phyloP scores from a whole-genome alignment of 169 alveolate species.

The Plasmodium falciparum region DNA sequence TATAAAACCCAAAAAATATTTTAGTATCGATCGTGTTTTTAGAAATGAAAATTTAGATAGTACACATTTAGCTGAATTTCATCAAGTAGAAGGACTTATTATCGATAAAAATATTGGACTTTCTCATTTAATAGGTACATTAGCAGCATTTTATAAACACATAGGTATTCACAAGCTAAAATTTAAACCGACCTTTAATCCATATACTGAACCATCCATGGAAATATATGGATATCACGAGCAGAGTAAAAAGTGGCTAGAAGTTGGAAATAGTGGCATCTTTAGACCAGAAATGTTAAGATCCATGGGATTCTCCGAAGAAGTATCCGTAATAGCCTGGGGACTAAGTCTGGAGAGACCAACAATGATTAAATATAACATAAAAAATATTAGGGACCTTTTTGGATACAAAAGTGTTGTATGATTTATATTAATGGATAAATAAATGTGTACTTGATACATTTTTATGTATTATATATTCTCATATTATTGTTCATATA shows the following conservation, averaged over 20 bases:
- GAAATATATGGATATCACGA: conserved; percentile 99
- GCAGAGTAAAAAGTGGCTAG: conserved; percentile 95
- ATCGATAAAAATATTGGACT: conserved; percentile 94
- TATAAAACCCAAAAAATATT: conserved; percentile 94
- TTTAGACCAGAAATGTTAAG: conserved; percentile 99
- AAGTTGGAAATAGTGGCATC: conserved; percentile 99
- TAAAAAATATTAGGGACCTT: conserved; percentile 97
- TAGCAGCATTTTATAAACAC: conserved; percentile 93
- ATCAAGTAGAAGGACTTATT: conserved; percentile 97
- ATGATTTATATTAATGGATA: not conserved
- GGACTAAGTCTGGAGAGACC: conserved; percentile 99
- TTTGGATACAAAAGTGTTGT: conserved; percentile 91
- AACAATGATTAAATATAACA: conserved; percentile 97
- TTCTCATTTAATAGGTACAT: conserved; percentile 93
- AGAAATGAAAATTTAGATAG: conserved; percentile 99
- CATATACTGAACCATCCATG: conserved; percentile 99
- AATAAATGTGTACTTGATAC: not conserved
- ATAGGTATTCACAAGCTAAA: conserved; percentile 93
- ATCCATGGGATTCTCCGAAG: conserved; percentile 99
- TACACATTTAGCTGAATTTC: conserved; percentile 99
- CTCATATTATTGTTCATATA: too few relatives aligned
- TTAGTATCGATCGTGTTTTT: conserved; percentile 99
- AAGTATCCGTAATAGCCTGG: conserved; percentile 99
- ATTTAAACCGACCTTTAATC: conserved; percentile 99
- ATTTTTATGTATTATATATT: not conserved